A percentile compares a stretch with the other conserved stretches of the same genome.
Conservation (phyloP, 805 yeast species). For the Candida nitratophila region DNA sequence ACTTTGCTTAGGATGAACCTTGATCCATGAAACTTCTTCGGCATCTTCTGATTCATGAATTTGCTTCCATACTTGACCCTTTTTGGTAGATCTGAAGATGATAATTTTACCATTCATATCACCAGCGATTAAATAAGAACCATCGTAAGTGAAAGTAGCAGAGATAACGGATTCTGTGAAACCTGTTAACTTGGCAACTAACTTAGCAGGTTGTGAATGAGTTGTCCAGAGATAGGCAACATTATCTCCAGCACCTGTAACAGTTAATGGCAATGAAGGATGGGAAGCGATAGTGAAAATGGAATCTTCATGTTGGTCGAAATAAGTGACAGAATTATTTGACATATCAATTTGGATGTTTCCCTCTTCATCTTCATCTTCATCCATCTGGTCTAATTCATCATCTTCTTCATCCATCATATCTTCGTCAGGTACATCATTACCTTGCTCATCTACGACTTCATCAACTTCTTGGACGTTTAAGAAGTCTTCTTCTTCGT, state of each 20-base stretch:
- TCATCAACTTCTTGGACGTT: slow-evolving; percentile 25
- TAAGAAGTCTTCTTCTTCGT: slow-evolving; percentile 20
- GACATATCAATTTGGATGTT: slow-evolving; percentile 76
- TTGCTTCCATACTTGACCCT: slow-evolving; percentile 78
- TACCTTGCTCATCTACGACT: slow-evolving; percentile 22
- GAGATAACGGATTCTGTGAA: slow-evolving; percentile 85
- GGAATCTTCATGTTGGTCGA: slow-evolving; percentile 86
- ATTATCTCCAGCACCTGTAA: slow-evolving; percentile 95
- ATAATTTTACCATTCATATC: slow-evolving; percentile 91
- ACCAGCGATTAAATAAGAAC: slow-evolving; percentile 74
- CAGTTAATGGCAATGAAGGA: slow-evolving; percentile 77
- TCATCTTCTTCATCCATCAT: slow-evolving; percentile 27
- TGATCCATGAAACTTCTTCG: slow-evolving; percentile 83
- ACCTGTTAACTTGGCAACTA: slow-evolving; percentile 69
- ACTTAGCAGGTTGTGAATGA: slow-evolving; percentile 74
- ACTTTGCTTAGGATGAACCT: slow-evolving; percentile 65
- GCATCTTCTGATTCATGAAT: slow-evolving; percentile 73
- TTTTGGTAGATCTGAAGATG: slow-evolving; percentile 62
- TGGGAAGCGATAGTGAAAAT: slow-evolving; percentile 77
- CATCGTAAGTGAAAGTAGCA: slow-evolving; percentile 80
- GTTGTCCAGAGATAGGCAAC: slow-evolving; percentile 89
- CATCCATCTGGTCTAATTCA: slow-evolving; percentile 25
- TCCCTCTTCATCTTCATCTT: slow-evolving; percentile 36
- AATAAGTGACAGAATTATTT: slow-evolving; percentile 83
- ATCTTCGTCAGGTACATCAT: slow-evolving; percentile 11